Conservation (phyloP, 768 basidiomycete genomes). For the Zangia roseola region DNA sequence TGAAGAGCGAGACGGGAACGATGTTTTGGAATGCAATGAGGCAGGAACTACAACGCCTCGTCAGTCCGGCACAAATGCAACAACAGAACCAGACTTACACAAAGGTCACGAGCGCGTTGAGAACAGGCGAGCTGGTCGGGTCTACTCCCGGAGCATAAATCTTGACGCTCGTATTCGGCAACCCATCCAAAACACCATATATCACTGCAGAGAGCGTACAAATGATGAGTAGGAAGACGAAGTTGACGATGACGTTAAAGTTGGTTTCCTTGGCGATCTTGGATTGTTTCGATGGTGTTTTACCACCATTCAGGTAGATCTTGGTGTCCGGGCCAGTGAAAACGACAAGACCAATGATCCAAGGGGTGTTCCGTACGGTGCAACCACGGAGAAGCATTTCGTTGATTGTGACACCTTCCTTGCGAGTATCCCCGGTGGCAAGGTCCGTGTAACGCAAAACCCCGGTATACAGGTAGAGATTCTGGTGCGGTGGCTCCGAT, state of each 20-base stretch:
- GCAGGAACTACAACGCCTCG: slow-evolving; percentile 58
- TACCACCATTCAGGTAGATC: slow-evolving; percentile 90
- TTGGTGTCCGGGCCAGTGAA: slow-evolving; percentile 93
- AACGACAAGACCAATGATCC: slow-evolving; percentile 92
- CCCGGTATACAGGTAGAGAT: slow-evolving; percentile 88
- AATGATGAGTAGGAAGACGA: slow-evolving; percentile 71
- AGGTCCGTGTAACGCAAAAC: slow-evolving; percentile 74
- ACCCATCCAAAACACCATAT: slow-evolving; percentile 68
- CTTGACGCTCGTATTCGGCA: slow-evolving; percentile 59
- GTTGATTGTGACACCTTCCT: slow-evolving; percentile 82
- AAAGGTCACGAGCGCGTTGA: slow-evolving; percentile 88
- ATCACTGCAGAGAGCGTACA: slow-evolving; percentile 74
- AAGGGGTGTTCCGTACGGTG: slow-evolving; percentile 82
- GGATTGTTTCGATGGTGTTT: slow-evolving; percentile 92
- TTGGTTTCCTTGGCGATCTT: slow-evolving; percentile 99
- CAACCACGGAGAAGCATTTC: slow-evolving; percentile 92
- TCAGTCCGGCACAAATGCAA: slow-evolving; percentile 1
- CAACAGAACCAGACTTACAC: slow-evolving; percentile 55
- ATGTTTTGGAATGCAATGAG: slow-evolving; percentile 98
- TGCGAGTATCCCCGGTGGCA: slow-evolving; percentile 48
- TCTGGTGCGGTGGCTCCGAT: slow-evolving; percentile 91
- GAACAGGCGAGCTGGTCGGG: slow-evolving; percentile 53
- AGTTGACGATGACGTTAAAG: slow-evolving; percentile 96
- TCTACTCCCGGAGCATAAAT: slow-evolving; percentile 71
- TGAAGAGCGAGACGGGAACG: slow-evolving; percentile 93